phyloP scores from a whole-genome alignment of 768 basidiomycete species.

The Fibroporia radiculosa region DNA sequence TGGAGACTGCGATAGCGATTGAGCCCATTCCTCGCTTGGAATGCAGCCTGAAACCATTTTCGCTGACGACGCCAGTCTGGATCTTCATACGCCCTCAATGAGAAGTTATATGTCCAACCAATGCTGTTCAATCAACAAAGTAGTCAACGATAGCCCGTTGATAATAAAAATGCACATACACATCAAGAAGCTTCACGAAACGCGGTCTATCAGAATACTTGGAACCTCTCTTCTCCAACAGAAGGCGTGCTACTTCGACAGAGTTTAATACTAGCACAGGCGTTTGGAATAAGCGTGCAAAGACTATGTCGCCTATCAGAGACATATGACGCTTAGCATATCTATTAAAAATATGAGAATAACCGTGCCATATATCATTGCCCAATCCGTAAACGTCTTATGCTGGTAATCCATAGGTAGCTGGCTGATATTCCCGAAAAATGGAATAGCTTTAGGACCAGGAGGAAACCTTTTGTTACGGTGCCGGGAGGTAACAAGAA shows the following conservation, averaged over 20 bases:
- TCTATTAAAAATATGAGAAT: background rate
- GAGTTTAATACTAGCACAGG: constrained; percentile 27
- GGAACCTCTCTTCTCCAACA: constrained; percentile 25
- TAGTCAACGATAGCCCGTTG: background rate
- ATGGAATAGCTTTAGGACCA: constrained; percentile 22
- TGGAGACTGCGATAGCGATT: constrained; percentile 9
- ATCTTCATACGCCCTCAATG: background rate
- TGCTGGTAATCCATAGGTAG: constrained; percentile 20
- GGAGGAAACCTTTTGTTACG: constrained; percentile 16
- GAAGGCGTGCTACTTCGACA: constrained; percentile 21
- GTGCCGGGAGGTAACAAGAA: too few relatives aligned
- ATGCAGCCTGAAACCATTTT: constrained; percentile 3
- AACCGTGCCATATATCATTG: constrained; percentile 19
- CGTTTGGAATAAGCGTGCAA: constrained; percentile 21
- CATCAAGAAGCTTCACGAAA: background rate
- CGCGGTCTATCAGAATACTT: constrained; percentile 23
- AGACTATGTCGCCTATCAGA: constrained; percentile 26
- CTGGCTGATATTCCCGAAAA: constrained; percentile 26
- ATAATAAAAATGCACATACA: background rate
- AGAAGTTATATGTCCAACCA: background rate
- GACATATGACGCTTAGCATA: background rate
- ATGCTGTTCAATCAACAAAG: background rate
- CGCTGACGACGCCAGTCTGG: background rate
- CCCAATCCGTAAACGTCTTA: constrained; percentile 22
- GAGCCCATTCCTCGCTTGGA: constrained; percentile 6